These are phyloP conservation scores for Dendrobium chrysotoxum DNA, from an alignment of 106 monocot species.

Conservation along the genomic window DNA sequence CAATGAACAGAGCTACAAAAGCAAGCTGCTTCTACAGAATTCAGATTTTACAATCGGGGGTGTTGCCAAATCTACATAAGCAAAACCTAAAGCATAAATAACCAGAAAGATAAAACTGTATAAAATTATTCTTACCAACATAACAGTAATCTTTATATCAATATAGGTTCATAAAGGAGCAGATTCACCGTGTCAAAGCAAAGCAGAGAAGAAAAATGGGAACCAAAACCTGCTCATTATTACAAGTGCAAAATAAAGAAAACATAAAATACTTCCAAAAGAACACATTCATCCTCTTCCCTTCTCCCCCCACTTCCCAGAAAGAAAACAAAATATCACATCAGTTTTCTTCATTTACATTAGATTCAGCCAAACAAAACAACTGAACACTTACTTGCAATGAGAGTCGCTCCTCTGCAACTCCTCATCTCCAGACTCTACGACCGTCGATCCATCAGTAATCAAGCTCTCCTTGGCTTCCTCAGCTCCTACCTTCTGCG, in stretches of 20 bases:
- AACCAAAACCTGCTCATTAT: background rate
- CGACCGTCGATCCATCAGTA: background rate
- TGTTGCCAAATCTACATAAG: background rate
- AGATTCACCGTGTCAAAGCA: background rate
- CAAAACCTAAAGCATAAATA: background rate
- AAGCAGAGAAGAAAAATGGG: background rate
- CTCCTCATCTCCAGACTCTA: background rate
- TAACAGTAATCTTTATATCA: background rate
- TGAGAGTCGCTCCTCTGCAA: slow-evolving; percentile 11
- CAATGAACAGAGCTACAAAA: background rate
- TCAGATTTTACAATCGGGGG: background rate
- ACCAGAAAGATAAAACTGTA: background rate
- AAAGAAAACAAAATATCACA: background rate
- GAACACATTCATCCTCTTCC: background rate
- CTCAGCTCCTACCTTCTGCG: slow-evolving; percentile 33
- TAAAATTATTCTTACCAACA: background rate
- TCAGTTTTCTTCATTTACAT: background rate
- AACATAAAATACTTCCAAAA: background rate
- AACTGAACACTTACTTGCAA: slow-evolving; percentile 15
- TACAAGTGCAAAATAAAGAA: background rate
- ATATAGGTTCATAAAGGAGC: background rate
- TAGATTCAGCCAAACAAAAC: background rate
- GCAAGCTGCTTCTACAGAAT: background rate
- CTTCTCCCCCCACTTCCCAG: background rate
- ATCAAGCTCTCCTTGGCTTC: slow-evolving; percentile 27